Evolutionary conservation across 1,284 basidiomycete species (phyloP).

Genomic region (Phlebopus sp.): DNA sequence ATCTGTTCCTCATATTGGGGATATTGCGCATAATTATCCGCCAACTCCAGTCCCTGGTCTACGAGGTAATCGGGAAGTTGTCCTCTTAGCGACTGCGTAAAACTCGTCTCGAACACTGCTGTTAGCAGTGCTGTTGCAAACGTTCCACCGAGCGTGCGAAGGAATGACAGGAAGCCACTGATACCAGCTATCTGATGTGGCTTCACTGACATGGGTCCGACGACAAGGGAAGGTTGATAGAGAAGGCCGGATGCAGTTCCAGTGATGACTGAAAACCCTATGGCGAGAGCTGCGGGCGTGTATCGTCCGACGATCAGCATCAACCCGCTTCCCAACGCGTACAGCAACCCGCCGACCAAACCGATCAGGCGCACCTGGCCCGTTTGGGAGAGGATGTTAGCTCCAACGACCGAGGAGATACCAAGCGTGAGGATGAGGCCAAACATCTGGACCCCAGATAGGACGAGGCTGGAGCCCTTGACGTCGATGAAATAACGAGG

Average conservation of each 20-base stretch:
- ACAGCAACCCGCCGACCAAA: slow-evolving; percentile 26
- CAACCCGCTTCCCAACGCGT: slow-evolving; percentile 29
- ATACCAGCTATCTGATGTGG: slow-evolving; percentile 34
- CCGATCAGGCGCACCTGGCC: slow-evolving; percentile 31
- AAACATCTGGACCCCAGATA: slow-evolving; percentile 32
- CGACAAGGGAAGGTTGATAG: slow-evolving; percentile 35
- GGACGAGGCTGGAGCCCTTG: slow-evolving; percentile 30
- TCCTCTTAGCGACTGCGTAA: slow-evolving; percentile 28
- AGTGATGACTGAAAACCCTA: slow-evolving; percentile 32
- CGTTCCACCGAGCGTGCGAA: slow-evolving; percentile 33
- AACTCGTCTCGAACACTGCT: slow-evolving; percentile 31
- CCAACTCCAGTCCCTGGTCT: slow-evolving; percentile 28
- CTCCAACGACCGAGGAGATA: slow-evolving; percentile 32
- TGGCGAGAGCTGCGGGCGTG: slow-evolving; percentile 26
- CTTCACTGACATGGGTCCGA: slow-evolving; percentile 35
- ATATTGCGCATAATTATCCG: slow-evolving; percentile 28
- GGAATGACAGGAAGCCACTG: slow-evolving; percentile 35
- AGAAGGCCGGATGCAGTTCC: slow-evolving; percentile 31
- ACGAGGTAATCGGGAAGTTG: slow-evolving; percentile 28
- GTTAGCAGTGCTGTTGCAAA: slow-evolving; percentile 37
- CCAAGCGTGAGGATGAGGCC: slow-evolving; percentile 32
- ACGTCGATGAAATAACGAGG: slow-evolving; percentile 37
- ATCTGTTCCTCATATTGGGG: slow-evolving; percentile 34
- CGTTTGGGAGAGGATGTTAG: slow-evolving; percentile 30
- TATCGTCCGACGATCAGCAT: slow-evolving; percentile 30